These are phyloP conservation scores for Aureobasidium sp. DNA, from an alignment of 2,329 filamentous ascomycete species.

Conservation along the genomic window DNA sequence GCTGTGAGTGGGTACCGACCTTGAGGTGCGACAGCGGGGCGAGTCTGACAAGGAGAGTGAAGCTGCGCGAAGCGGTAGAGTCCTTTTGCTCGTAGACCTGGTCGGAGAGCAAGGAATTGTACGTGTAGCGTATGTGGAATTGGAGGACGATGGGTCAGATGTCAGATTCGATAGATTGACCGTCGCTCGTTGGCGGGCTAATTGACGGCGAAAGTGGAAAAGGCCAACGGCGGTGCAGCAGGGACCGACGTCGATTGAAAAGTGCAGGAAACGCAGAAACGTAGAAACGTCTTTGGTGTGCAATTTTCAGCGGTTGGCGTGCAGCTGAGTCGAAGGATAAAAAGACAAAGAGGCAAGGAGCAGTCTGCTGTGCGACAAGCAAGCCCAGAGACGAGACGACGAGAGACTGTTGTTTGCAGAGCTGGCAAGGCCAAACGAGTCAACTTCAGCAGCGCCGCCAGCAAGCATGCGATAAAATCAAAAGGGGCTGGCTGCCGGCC, in stretches of 20 bases:
- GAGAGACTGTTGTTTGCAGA: slow-evolving; percentile 7
- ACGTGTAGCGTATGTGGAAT: neutral
- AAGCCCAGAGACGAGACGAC: neutral
- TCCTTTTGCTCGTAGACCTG: neutral
- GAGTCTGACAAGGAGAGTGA: slow-evolving; percentile 11
- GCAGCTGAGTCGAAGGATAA: neutral
- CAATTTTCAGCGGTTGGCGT: neutral
- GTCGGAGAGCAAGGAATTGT: neutral
- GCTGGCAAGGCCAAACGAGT: neutral
- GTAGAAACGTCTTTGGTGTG: slow-evolving; percentile 3
- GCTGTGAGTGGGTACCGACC: slow-evolving; percentile 8
- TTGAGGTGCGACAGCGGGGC: slow-evolving; percentile 10
- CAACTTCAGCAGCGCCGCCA: slow-evolving; percentile 1
- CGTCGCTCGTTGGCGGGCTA: slow-evolving; percentile 3
- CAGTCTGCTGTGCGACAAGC: slow-evolving; percentile 3
- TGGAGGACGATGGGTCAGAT: neutral
- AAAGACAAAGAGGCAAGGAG: slow-evolving; percentile 2
- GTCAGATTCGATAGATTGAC: slow-evolving; percentile 10
- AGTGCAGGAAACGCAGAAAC: slow-evolving; percentile 6
- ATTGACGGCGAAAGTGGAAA: slow-evolving; percentile 3
- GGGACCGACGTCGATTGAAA: slow-evolving; percentile 2
- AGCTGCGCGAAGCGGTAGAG: slow-evolving; percentile 7
- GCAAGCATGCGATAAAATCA: neutral
- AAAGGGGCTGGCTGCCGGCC: slow-evolving; percentile 9
- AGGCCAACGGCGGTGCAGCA: slow-evolving; percentile 6